Conservation (phyloP, 306 rosid species). For the Myrica gale region DNA sequence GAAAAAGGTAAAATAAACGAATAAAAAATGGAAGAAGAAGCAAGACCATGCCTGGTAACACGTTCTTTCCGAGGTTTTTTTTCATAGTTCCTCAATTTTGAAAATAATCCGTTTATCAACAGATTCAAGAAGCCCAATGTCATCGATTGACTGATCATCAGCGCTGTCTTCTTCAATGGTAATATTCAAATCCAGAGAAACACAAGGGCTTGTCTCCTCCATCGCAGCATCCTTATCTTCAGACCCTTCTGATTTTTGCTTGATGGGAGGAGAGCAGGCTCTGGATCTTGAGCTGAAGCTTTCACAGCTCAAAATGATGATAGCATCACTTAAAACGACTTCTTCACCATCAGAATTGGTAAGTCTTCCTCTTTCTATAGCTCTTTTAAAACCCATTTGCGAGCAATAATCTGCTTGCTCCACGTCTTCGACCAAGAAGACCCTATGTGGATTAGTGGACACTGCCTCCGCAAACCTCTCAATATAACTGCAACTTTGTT, state of each 20-base stretch:
- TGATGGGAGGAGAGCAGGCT: conserved; percentile 67
- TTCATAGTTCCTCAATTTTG: conserved; percentile 63
- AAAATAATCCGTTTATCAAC: conserved; percentile 78
- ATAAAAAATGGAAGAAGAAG: not conserved
- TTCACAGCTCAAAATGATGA: conserved; percentile 74
- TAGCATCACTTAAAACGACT: conserved; percentile 62
- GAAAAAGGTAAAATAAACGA: conserved; percentile 21
- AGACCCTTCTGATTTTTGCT: conserved; percentile 39
- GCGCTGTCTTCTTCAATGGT: conserved; percentile 56
- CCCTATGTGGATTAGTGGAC: conserved; percentile 67
- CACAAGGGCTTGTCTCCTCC: conserved; percentile 53
- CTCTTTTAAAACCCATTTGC: conserved; percentile 79
- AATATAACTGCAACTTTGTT: conserved; percentile 63
- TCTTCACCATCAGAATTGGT: conserved; percentile 59
- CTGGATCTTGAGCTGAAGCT: conserved; percentile 80
- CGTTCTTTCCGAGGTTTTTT: not conserved
- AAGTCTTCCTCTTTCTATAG: conserved; percentile 70
- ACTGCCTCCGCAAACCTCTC: conserved; percentile 69
- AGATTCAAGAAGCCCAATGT: conserved; percentile 72
- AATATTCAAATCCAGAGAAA: conserved; percentile 85
- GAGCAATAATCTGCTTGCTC: conserved; percentile 84
- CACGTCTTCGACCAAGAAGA: conserved; percentile 75
- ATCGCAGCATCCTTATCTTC: conserved; percentile 13
- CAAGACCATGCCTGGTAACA: conserved; percentile 7
- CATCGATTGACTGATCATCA: conserved; percentile 52